phyloP scores from a whole-genome alignment of 1,139 yeast genomes.

The Zygosaccharomyces sapae region DNA sequence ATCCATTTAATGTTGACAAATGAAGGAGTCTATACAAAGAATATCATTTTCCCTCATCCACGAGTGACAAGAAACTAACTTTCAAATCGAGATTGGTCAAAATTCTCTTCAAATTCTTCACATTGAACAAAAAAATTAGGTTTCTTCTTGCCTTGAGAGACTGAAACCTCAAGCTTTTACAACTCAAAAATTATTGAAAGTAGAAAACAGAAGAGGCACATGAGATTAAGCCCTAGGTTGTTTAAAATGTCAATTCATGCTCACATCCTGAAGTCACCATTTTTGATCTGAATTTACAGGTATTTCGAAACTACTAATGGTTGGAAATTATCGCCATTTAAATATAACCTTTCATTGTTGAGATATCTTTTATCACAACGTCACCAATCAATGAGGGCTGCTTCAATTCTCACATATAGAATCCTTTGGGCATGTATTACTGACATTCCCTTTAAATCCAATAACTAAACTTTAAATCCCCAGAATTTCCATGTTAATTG shows the following conservation, averaged over 20 bases:
- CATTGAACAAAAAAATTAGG: constrained; percentile 18
- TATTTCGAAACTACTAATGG: neutral
- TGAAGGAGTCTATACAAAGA: too few species aligned
- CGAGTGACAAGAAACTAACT: constrained; percentile 22
- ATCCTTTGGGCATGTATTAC: constrained; percentile 23
- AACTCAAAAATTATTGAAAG: constrained; percentile 26
- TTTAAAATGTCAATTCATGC: neutral
- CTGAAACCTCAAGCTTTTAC: constrained; percentile 12
- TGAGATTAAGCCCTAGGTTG: constrained; percentile 12
- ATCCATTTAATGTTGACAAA: too few species aligned
- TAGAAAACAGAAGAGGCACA: constrained; percentile 25
- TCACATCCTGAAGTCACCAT: constrained; percentile 6
- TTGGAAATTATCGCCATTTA: neutral
- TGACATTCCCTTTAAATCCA: constrained; percentile 14
- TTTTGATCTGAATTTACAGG: neutral
- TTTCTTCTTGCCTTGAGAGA: neutral
- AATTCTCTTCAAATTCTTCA: constrained; percentile 17
- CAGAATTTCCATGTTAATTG: constrained; percentile 21
- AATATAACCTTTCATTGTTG: neutral
- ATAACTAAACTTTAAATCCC: constrained; percentile 18
- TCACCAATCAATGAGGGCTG: neutral
- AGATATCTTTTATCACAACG: neutral
- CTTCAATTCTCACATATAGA: constrained; percentile 21
- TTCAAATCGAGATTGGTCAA: constrained; percentile 20
- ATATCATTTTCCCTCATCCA: constrained; percentile 25